Base-by-base conservation (phyloP, 2,329 filamentous ascomycete species). In the Pyrenochaeta sp. region DNA sequence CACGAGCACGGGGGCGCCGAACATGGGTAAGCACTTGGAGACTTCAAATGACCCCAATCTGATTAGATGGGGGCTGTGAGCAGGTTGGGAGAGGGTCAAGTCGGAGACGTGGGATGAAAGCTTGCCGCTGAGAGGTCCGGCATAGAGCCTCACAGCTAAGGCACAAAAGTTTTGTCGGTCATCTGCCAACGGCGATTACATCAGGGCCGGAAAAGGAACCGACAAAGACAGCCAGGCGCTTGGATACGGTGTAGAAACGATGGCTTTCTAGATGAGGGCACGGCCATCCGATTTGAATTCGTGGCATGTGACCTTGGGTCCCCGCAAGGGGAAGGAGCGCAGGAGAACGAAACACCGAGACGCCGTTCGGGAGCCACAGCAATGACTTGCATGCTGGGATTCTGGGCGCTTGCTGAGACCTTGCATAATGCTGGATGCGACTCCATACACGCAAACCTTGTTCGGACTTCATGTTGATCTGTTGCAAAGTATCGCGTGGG, bases 31-130 rank as follows among this genome's bases (percentile, higher is more conserved):
- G 45, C 48, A 45, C 43, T 46, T 58, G 46, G 32, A 49, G 39
- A 23, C 26, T 44, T 28, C 17, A 37, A 55, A 53, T 53, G 51
- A 53, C 44, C 48, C 39, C 24, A 29, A 60, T 53, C 48, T 58
- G 54, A 62, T 62, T 58, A 59, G 52, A 59, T 42, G 44, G 62
- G 53, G 63, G 56, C 62, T 63, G 61, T 53, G 58, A 40, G 43
- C 22, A 30, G 35, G 32, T 24, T 44, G 23, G 26, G 34, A 40
- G 37, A 61, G 65, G 64, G 42, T 55, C 32, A 60, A 63, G 44
- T 50, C 65, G 65, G 65, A 55, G 49, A 36, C 14, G 44, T 43
- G 34, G 31, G 41, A 35, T 38, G 20, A 20, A 34, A 45, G 51
- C 42, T 57, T 35, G 35, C 48, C 48, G 45, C 40, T 55, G 26